A percentile compares a stretch with the other conserved stretches of the same genome.
Conservation (phyloP, 805 yeast genomes). For the Pichia nanzhaoensis region DNA sequence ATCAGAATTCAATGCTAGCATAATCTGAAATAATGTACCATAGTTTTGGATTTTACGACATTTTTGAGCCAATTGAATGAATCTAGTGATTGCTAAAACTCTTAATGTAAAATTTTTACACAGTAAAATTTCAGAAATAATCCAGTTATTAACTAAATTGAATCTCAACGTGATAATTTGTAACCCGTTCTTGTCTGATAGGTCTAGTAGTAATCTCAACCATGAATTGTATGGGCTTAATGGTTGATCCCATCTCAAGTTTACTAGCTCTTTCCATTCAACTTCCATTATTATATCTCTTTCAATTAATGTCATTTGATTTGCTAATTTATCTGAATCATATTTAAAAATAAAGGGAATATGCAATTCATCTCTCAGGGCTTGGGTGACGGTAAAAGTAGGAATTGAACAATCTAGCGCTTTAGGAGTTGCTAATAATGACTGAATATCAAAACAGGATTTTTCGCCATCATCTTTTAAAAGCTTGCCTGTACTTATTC, state of each 20-base stretch:
- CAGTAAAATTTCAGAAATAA: constrained; percentile 75
- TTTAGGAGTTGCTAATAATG: constrained; percentile 26
- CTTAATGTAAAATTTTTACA: constrained; percentile 56
- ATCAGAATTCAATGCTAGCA: constrained; percentile 69
- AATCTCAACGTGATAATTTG: constrained; percentile 79
- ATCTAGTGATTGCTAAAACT: constrained; percentile 68
- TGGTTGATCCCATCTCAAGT: constrained; percentile 64
- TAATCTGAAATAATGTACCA: constrained; percentile 81
- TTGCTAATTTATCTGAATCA: constrained; percentile 57
- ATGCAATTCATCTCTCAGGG: constrained; percentile 48
- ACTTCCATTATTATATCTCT: constrained; percentile 75
- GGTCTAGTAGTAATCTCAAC: constrained; percentile 65
- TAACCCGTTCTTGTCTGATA: constrained; percentile 48
- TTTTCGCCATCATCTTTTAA: constrained; percentile 13
- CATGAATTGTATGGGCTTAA: constrained; percentile 72
- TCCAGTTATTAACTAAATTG: constrained; percentile 87
- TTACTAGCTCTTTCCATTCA: constrained; percentile 87
- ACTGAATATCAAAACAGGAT: constrained; percentile 26
- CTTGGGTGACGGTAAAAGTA: constrained; percentile 31
- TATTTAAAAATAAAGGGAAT: constrained; percentile 76
- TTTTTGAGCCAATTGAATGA: constrained; percentile 77
- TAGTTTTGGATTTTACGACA: constrained; percentile 71
- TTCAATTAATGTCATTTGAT: constrained; percentile 83
- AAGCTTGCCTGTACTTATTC: constrained; percentile 11
- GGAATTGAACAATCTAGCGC: constrained; percentile 12